phyloP scores from a whole-genome alignment of 169 alveolate genomes.

The Miamiensis avidus region DNA sequence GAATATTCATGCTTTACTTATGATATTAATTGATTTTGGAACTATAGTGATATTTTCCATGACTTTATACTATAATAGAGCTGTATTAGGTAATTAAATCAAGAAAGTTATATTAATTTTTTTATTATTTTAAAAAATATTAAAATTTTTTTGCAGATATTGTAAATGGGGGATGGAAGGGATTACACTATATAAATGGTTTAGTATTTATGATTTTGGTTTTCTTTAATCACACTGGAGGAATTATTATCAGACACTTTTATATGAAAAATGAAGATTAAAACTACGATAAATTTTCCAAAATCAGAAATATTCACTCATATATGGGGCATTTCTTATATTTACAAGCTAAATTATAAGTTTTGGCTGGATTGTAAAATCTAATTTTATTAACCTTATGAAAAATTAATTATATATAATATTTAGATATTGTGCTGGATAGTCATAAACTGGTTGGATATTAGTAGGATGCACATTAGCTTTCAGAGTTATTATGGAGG shows the following conservation, averaged over 20 bases:
- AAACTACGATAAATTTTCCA: neutral
- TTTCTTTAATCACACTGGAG: neutral
- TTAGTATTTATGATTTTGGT: neutral
- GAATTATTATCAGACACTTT: neutral
- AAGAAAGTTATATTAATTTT: too few relatives aligned
- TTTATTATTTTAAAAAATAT: too few relatives aligned
- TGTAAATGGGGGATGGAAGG: neutral
- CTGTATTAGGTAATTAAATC: neutral
- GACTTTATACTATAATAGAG: neutral
- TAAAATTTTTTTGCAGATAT: neutral
- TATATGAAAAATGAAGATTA: too few relatives aligned
- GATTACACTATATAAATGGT: neutral
- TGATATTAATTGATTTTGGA: neutral
- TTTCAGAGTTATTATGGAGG: neutral
- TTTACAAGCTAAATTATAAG: neutral
- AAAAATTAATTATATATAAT: too few relatives aligned
- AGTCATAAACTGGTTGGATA: neutral
- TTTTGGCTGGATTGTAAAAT: neutral
- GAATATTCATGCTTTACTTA: neutral
- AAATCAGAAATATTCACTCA: neutral
- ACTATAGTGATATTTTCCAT: neutral
- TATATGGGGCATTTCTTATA: neutral
- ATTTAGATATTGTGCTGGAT: too few relatives aligned
- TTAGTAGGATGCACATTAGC: neutral
- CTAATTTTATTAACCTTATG: too few relatives aligned